phyloP scores from a whole-genome alignment of 495 filamentous ascomycete species.

The Amphirosellinia nigrospora region DNA sequence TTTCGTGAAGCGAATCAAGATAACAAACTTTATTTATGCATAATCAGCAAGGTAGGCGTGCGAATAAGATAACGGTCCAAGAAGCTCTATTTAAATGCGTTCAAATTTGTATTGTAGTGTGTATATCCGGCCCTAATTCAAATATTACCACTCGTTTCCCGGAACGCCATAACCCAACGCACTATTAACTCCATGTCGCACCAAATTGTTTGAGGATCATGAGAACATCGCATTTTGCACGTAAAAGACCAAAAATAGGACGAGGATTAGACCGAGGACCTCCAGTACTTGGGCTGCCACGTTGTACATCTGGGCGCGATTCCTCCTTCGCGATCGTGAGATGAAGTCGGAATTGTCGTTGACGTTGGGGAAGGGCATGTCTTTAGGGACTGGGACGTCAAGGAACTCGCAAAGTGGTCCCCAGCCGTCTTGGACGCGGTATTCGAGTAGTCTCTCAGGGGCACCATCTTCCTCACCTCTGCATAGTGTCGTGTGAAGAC shows the following conservation, averaged over 20 bases:
- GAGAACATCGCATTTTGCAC: slow-evolving; percentile 30
- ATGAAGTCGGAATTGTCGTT: slow-evolving; percentile 62
- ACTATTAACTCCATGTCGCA: not conserved
- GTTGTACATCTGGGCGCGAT: slow-evolving; percentile 68
- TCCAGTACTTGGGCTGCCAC: slow-evolving; percentile 57
- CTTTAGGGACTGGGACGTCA: slow-evolving; percentile 62
- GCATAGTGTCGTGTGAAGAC: slow-evolving; percentile 38
- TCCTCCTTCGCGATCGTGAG: slow-evolving; percentile 62
- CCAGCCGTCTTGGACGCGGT: slow-evolving; percentile 70
- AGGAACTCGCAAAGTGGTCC: slow-evolving; percentile 71
- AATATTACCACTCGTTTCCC: not conserved
- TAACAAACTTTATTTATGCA: not conserved
- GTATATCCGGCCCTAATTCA: not conserved
- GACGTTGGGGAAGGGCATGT: slow-evolving; percentile 49
- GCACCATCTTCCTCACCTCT: slow-evolving; percentile 39
- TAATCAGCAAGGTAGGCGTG: not conserved
- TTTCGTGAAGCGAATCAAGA: not conserved
- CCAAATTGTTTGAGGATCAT: not conserved
- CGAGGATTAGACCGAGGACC: slow-evolving; percentile 23
- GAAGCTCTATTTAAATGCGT: not conserved
- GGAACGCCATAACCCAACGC: slow-evolving; percentile 8
- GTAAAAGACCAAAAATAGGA: slow-evolving; percentile 33
- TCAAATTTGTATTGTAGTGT: not conserved
- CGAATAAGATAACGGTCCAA: not conserved
- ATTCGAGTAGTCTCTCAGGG: slow-evolving; percentile 61